Evolutionary conservation across 352 stramenopile genomes (phyloP).

Genomic region (Phytophthora syringae): DNA sequence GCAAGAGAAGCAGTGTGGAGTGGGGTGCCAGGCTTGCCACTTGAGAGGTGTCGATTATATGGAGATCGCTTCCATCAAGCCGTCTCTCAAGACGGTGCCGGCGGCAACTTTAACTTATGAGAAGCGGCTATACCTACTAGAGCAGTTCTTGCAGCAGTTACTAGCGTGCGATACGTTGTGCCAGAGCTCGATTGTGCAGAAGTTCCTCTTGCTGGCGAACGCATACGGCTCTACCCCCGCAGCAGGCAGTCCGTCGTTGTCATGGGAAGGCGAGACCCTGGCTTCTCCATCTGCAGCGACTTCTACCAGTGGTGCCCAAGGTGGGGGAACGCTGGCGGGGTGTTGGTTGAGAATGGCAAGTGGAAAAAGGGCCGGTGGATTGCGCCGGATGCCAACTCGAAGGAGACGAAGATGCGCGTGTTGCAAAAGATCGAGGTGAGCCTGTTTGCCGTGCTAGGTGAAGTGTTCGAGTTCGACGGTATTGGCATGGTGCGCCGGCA

Average conservation of each 20-base stretch:
- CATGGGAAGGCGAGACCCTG: constrained; percentile 29
- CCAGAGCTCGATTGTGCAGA: constrained; percentile 76
- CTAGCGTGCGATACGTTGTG: constrained; percentile 73
- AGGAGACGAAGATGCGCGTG: constrained; percentile 83
- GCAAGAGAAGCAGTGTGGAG: constrained; percentile 74
- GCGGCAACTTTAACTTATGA: constrained; percentile 57
- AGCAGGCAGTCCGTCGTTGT: constrained; percentile 9
- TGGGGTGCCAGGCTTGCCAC: constrained; percentile 49
- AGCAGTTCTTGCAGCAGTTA: constrained; percentile 78
- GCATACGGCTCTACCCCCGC: constrained; percentile 21
- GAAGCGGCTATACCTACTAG: constrained; percentile 65
- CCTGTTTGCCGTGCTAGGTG: constrained; percentile 74
- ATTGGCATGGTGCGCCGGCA: constrained; percentile 82
- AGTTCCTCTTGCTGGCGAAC: constrained; percentile 68
- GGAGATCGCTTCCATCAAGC: constrained; percentile 56
- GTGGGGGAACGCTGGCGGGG: constrained; percentile 21
- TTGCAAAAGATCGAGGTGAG: constrained; percentile 84
- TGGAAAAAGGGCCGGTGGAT: constrained; percentile 67
- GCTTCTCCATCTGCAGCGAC: constrained; percentile 19
- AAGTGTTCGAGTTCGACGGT: constrained; percentile 88
- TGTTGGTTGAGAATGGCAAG: constrained; percentile 78
- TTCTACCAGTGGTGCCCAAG: constrained; percentile 12
- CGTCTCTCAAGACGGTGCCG: constrained; percentile 53
- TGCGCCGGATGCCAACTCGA: constrained; percentile 67
- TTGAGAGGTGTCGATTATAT: constrained; percentile 80